phyloP scores from a whole-genome alignment of 192 early-diverging fungal species.

The Haplosporangium gracile region DNA sequence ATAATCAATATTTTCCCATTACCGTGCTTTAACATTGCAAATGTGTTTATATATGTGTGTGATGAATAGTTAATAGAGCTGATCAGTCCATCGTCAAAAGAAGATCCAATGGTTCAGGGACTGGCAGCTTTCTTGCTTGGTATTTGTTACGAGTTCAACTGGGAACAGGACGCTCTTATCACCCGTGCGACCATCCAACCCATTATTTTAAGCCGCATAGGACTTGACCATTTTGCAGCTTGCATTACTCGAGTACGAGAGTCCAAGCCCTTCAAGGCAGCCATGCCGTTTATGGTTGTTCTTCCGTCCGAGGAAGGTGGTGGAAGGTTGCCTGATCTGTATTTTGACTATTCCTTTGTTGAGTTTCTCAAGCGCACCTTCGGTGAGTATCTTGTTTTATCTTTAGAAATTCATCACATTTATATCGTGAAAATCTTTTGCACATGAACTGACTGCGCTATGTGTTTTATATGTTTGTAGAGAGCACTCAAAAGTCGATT shows the following conservation, averaged over 20 bases:
- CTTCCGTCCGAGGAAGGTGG: constrained; percentile 73
- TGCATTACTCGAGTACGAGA: constrained; percentile 90
- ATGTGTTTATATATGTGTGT: not conserved
- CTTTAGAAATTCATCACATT: constrained; percentile 19
- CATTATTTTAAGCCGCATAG: constrained; percentile 88
- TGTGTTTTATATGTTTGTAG: constrained; percentile 44
- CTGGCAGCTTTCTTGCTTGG: constrained; percentile 89
- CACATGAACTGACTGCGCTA: not conserved
- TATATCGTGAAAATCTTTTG: not conserved
- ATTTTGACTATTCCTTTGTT: constrained; percentile 87
- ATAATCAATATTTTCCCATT: not conserved
- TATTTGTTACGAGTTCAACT: constrained; percentile 90
- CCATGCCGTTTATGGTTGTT: constrained; percentile 71
- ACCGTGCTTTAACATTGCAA: not conserved
- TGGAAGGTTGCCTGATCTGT: constrained; percentile 74
- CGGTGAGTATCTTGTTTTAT: constrained; percentile 67
- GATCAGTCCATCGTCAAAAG: constrained; percentile 88
- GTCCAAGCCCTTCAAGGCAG: constrained; percentile 83
- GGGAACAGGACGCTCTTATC: constrained; percentile 83
- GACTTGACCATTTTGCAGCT: constrained; percentile 86
- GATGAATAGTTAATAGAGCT: constrained; percentile 84
- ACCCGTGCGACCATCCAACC: constrained; percentile 83
- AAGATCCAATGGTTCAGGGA: constrained; percentile 91
- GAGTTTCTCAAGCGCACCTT: constrained; percentile 87
- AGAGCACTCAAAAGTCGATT: constrained; percentile 47